Conservation (phyloP, 345 rosid species). For the Dimocarpus longan region DNA sequence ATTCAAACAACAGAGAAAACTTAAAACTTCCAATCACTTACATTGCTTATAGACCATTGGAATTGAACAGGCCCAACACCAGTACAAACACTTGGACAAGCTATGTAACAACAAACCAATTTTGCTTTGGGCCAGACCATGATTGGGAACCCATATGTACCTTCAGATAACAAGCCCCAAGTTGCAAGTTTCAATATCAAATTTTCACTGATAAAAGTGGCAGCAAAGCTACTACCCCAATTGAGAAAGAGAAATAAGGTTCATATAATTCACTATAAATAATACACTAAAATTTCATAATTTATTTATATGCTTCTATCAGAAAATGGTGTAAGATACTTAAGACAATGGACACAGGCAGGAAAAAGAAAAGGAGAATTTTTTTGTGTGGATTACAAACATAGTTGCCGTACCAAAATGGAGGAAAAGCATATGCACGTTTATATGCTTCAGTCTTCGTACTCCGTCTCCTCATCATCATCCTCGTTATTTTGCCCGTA, state of each 20-base stretch:
- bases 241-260: neutral
- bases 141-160: no score
- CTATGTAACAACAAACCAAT: no score
- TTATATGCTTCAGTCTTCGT: slow-evolving; percentile 62
- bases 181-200: no score
- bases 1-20: no score
- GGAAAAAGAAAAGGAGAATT: neutral
- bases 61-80: no score
- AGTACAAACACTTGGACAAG: no score
- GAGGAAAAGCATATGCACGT: neutral
- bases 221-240: neutral
- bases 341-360: neutral
- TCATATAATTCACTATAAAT: neutral
- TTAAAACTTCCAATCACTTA: no score
- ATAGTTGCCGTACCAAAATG: neutral
- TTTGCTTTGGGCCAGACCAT: no score
- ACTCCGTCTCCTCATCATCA: slow-evolving; percentile 90
- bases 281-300: neutral
- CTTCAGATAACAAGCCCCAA: no score
- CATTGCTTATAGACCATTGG: no score
- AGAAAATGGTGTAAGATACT: neutral
- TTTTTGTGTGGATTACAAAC: neutral
- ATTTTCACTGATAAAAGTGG: no score
- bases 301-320: slow-evolving; percentile 6
- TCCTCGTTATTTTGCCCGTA: slow-evolving; percentile 71